Conservation (phyloP, 345 rosid species). For the Mercurialis annua region DNA sequence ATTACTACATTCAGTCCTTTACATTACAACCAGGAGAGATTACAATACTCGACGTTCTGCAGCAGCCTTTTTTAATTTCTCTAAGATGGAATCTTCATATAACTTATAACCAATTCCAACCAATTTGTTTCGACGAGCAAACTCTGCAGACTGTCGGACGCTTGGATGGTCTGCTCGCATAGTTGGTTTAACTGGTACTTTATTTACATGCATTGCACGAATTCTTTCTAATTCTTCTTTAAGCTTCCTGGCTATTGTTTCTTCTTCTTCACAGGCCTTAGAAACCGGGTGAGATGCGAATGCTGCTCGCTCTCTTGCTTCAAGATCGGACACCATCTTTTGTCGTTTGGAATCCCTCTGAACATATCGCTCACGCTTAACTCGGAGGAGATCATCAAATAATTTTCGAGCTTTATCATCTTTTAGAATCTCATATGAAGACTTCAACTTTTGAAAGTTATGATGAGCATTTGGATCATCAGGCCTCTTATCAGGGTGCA, state of each 20-base stretch:
- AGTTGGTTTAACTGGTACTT: constrained; percentile 60
- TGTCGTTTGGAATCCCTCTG: constrained; percentile 68
- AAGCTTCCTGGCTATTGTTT: constrained; percentile 60
- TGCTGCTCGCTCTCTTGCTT: constrained; percentile 71
- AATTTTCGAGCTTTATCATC: constrained; percentile 81
- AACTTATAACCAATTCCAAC: constrained; percentile 74
- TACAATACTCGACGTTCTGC: too few species aligned
- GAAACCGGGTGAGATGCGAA: constrained; percentile 47
- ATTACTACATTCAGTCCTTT: too few species aligned
- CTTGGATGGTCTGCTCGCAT: constrained; percentile 34
- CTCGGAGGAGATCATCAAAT: constrained; percentile 72
- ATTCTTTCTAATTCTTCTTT: constrained; percentile 71
- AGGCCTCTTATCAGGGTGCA: constrained; percentile 85
- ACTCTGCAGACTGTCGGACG: constrained; percentile 38
- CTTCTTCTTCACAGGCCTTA: constrained; percentile 55
- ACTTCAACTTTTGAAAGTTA: constrained; percentile 59
- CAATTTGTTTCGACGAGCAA: constrained; percentile 44
- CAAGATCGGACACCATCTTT: constrained; percentile 77
- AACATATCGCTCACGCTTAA: constrained; percentile 57
- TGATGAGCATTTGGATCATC: constrained; percentile 79
- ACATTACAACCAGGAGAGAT: too few species aligned
- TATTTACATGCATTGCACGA: constrained; percentile 54
- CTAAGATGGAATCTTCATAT: constrained; percentile 63
- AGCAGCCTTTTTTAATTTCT: constrained; percentile 64
- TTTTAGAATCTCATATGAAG: constrained; percentile 71